Evolutionary conservation across 2,329 filamentous ascomycete genomes (phyloP).

Genomic region (Trichophyton equinum): DNA sequence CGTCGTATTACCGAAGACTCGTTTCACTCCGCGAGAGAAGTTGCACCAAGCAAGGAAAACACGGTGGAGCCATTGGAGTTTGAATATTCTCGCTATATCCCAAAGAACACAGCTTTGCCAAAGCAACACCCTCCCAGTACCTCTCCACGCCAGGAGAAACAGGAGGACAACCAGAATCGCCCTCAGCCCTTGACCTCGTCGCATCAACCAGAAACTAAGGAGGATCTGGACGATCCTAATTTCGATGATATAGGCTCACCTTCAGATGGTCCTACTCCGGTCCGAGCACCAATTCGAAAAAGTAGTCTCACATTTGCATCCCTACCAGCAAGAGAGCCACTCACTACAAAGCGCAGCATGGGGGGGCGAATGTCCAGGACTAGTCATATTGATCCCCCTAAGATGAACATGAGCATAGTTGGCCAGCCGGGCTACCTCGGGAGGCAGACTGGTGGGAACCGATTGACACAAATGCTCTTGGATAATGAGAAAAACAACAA

Average conservation of each 20-base stretch:
- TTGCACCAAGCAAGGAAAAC: constrained; percentile 23
- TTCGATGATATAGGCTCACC: constrained; percentile 37
- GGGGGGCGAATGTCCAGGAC: constrained; percentile 58
- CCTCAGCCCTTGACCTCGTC: neutral
- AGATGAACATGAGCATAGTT: constrained; percentile 20
- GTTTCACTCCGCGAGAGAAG: constrained; percentile 36
- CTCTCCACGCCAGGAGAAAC: neutral
- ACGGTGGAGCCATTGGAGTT: constrained; percentile 28
- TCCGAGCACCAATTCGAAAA: constrained; percentile 65
- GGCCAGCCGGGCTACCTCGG: constrained; percentile 62
- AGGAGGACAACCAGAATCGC: neutral
- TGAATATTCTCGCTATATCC: constrained; percentile 14
- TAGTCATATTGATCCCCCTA: constrained; percentile 59
- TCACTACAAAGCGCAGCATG: constrained; percentile 72
- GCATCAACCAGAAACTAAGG: neutral
- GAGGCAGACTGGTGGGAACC: constrained; percentile 53
- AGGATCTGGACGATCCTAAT: constrained; percentile 18
- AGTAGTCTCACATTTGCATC: constrained; percentile 93
- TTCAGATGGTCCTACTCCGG: constrained; percentile 37
- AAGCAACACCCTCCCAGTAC: neutral
- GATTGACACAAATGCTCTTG: constrained; percentile 22
- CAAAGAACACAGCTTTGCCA: neutral
- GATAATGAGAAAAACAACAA: constrained; percentile 29
- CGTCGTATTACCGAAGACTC: constrained; percentile 33
- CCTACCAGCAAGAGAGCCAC: constrained; percentile 76